Evolutionary conservation across 1,284 basidiomycete species (phyloP).

Genomic region (Moniliella sp.): DNA sequence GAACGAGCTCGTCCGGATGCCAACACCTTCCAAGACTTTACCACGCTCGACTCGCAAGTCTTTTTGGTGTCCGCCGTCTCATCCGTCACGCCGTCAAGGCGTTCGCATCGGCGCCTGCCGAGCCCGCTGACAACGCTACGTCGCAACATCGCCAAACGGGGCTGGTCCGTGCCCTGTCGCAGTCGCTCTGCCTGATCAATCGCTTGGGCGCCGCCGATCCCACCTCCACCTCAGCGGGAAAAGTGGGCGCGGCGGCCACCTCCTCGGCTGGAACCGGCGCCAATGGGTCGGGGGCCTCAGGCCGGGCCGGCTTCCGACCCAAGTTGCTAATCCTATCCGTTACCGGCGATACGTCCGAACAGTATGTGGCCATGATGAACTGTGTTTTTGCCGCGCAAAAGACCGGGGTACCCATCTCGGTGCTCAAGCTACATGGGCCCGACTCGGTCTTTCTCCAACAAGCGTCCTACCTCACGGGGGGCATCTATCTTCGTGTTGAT

Average conservation of each 20-base stretch:
- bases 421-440: slow-evolving; percentile 61
- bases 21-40: slow-evolving; percentile 26
- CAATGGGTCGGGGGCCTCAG: too few relatives aligned
- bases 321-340: slow-evolving; percentile 77
- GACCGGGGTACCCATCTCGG: slow-evolving; percentile 67
- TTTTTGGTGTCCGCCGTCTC: slow-evolving; percentile 9
- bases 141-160: too few relatives aligned
- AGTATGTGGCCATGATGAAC: slow-evolving; percentile 95
- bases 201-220: too few relatives aligned
- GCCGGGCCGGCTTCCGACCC: slow-evolving; percentile 5
- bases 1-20: slow-evolving; percentile 18
- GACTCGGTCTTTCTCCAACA: slow-evolving; percentile 92
- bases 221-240: too few relatives aligned
- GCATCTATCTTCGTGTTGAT: slow-evolving; percentile 67
- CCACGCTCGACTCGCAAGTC: slow-evolving; percentile 15
- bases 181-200: too few relatives aligned
- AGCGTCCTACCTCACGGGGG: slow-evolving; percentile 78
- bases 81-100: slow-evolving; percentile 1
- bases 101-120: too few relatives aligned
- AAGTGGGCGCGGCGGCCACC: too few relatives aligned
- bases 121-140: too few relatives aligned
- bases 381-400: slow-evolving; percentile 97
- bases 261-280: too few relatives aligned
- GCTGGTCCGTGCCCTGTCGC: too few relatives aligned
- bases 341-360: slow-evolving; percentile 62